Percentiles rank a stretch among this genome's conserved stretches.
phyloP scores from a whole-genome alignment of 179 eudicot species.

The Silene vulgaris region DNA sequence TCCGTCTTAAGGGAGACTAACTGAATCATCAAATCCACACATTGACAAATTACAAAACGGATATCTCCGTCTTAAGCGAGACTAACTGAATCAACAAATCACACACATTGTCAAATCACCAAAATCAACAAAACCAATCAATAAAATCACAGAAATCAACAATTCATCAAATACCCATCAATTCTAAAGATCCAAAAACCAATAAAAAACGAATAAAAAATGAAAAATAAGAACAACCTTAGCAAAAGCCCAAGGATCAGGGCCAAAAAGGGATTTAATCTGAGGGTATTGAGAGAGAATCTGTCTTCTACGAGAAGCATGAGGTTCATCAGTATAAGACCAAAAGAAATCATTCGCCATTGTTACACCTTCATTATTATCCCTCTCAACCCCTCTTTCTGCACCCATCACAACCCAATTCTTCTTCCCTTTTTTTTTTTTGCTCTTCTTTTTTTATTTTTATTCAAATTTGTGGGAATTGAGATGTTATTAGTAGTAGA shows the following conservation, averaged over 20 bases:
- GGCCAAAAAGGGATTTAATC: slow-evolving; percentile 80
- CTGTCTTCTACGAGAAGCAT: slow-evolving; percentile 65
- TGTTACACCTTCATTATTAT: slow-evolving; percentile 32
- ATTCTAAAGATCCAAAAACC: not conserved
- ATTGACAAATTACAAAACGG: not conserved
- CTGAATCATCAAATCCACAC: not conserved
- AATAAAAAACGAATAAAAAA: not conserved
- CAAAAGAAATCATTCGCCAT: slow-evolving; percentile 85
- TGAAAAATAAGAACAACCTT: slow-evolving; percentile 36
- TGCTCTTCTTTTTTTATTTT: not conserved
- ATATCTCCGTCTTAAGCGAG: too few relatives aligned
- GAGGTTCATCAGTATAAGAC: slow-evolving; percentile 96
- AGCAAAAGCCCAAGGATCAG: slow-evolving; percentile 72
- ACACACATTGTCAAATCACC: not conserved
- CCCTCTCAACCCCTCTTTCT: slow-evolving; percentile 26
- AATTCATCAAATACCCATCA: not conserved
- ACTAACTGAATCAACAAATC: not conserved
- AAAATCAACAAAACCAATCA: not conserved
- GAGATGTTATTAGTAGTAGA: not conserved
- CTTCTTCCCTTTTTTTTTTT: not conserved
- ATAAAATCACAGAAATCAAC: not conserved
- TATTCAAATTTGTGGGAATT: not conserved
- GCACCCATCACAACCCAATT: slow-evolving; percentile 22
- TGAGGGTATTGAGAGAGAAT: slow-evolving; percentile 91
- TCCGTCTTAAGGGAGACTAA: not conserved